Base-by-base conservation (phyloP, 2,329 filamentous ascomycete species). In the Xylaria sp. region DNA sequence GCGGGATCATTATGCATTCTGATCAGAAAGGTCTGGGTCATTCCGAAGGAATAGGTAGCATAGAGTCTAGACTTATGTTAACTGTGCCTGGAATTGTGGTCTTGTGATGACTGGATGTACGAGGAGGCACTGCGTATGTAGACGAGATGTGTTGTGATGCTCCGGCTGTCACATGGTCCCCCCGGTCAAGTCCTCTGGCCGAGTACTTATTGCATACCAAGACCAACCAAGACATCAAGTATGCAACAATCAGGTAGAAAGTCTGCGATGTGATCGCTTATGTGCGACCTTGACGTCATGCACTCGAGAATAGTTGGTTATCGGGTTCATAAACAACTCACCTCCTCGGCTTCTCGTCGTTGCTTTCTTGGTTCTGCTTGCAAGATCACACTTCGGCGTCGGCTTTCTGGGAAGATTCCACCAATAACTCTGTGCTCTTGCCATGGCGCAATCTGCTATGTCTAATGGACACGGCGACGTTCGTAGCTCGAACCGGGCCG, bases 391-490 rank as follows among this genome's bases (percentile, higher is more conserved):
- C 35, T 39, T 35, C 30, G 23, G n/a, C 16, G 19, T 47, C 52
- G 44, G 46, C n/a, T 48, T 35, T 2, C 16, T 34, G 34, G 19
- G 47, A 39, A 23, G 47, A 8, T 19, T 47, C 42, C 18, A n/a
- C 23, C n/a, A 10, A 6, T 13, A 37, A 30, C 4, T 30, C 3
- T 46, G 19, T 44, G 37, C 9, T 48, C 48, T n/a, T 59, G 48
- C 9, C 46, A 61, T 63, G 59, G 44, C 57, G 13, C 10, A 54
- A 30, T n/a, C 44, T n/a, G 7, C 67, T 49, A 57, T 67, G 39
- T 59, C 67, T 8, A 71, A 70, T 55, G 67, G 68, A 39, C 71
- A 73, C 54, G 67, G 70, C 34, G 58, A 67, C 30, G n/a, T 68
- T 19, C 64, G 59, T 48, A 61, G 59, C 48, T 52, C 55, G 2